Percentiles rank a stretch among this genome's conserved stretches.
Conservation (phyloP, 2,329 filamentous ascomycete species). For the Diaporthe citrichinensis region DNA sequence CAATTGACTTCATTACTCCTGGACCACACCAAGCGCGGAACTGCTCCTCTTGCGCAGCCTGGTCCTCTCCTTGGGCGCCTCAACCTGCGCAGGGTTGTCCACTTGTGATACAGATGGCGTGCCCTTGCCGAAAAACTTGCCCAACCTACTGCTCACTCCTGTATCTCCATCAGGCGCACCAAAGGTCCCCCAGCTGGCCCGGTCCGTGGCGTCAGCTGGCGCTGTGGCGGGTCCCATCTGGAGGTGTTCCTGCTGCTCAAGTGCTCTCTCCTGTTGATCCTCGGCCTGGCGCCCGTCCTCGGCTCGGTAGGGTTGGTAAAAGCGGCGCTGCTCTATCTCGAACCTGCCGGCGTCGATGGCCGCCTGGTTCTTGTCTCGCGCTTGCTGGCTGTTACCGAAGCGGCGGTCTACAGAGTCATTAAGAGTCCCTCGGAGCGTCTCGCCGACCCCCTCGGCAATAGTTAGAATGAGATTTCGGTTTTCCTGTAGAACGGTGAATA, state of each 20-base stretch:
- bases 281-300: constrained; percentile 14
- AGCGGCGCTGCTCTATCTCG: constrained; percentile 27
- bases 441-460: background rate
- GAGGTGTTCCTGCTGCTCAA: constrained; percentile 96
- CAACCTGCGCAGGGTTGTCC: constrained; percentile 3
- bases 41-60: constrained; percentile 27
- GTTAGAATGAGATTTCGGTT: background rate
- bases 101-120: background rate
- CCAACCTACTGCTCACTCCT: background rate
- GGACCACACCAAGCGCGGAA: constrained; percentile 24
- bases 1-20: background rate
- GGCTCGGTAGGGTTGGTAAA: constrained; percentile 18
- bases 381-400: constrained; percentile 12
- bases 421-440: constrained; percentile 18
- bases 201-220: background rate
- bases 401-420: constrained; percentile 25
- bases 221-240: constrained; percentile 43
- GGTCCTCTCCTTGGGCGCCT: constrained; percentile 17
- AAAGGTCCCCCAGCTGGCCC: constrained; percentile 6
- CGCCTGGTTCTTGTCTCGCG: constrained; percentile 25
- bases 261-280: constrained; percentile 77
- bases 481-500: background rate
- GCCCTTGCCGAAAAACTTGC: background rate
- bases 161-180: constrained; percentile 4
- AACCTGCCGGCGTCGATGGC: constrained; percentile 19